These are phyloP conservation scores for Pythium guiyangense DNA, from an alignment of 352 stramenopile genomes.

Conservation along the genomic window DNA sequence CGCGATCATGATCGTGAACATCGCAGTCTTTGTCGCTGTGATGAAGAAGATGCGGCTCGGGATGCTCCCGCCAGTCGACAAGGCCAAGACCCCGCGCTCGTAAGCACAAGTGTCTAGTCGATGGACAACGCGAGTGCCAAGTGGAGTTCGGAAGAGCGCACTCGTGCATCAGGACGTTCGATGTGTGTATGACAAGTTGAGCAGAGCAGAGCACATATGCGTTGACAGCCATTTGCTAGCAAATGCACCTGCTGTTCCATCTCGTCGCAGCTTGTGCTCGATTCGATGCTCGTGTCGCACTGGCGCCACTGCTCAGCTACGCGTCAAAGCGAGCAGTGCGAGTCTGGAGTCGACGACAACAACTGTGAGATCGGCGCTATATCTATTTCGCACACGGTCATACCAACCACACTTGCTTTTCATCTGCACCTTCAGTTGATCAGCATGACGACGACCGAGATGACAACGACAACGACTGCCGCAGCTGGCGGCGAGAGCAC, in stretches of 20 bases:
- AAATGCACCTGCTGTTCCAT: no score
- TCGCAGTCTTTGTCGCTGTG: conserved; percentile 21
- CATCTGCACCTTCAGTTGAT: not conserved
- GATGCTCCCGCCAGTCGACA: conserved; percentile 4
- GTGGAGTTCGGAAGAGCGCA: no score
- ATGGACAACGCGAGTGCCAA: not conserved
- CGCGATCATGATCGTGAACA: no score
- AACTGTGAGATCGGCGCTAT: not conserved
- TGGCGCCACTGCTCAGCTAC: not conserved
- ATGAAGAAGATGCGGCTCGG: conserved; percentile 8
- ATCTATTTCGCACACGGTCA: not conserved
- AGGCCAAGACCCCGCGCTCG: not conserved
- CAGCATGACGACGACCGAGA: not conserved
- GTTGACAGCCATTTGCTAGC: no score
- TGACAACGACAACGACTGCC: not conserved
- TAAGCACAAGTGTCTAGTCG: conserved; percentile 10
- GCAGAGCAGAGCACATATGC: no score
- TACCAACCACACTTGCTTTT: not conserved
- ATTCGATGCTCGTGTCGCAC: not conserved
- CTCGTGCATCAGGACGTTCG: no score
- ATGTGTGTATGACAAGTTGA: no score
- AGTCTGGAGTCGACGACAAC: not conserved
- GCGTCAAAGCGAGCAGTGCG: not conserved
- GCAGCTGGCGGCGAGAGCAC: not conserved
- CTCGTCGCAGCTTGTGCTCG: no score